These are phyloP conservation scores for Macrophomina pseudophaseolina DNA, from an alignment of 2,329 filamentous ascomycete genomes.

Conservation along the genomic window DNA sequence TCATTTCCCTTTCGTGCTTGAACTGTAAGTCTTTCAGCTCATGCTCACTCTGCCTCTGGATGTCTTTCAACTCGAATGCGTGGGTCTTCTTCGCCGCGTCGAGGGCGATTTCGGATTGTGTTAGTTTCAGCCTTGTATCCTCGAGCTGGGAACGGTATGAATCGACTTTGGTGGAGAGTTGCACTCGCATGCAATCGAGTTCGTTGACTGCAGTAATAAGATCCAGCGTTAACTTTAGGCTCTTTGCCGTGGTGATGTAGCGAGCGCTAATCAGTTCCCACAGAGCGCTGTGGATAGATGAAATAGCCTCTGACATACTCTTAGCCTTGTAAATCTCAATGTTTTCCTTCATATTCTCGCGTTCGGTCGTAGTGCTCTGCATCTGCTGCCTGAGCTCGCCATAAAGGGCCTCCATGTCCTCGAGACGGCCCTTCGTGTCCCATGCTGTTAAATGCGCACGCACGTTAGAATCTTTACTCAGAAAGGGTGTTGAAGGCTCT, in stretches of 20 bases:
- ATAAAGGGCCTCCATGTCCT: constrained; percentile 77
- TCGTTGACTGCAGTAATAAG: constrained; percentile 55
- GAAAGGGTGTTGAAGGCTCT: constrained; percentile 50
- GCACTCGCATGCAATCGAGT: constrained; percentile 58
- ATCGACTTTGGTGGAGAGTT: constrained; percentile 59
- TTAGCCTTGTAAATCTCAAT: constrained; percentile 75
- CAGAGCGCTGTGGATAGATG: constrained; percentile 15
- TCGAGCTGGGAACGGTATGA: constrained; percentile 72
- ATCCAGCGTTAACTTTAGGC: constrained; percentile 28
- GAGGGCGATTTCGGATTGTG: constrained; percentile 53
- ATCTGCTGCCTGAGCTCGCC: constrained; percentile 74
- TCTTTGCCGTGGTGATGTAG: constrained; percentile 23
- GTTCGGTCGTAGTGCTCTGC: constrained; percentile 69
- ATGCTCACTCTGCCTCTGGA: constrained; percentile 59
- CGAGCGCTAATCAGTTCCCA: constrained; percentile 15
- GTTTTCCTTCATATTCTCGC: constrained; percentile 73
- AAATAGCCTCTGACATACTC: constrained; percentile 59
- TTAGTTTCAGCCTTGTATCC: constrained; percentile 59
- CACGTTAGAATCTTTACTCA: constrained; percentile 75
- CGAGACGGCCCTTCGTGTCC: constrained; percentile 79
- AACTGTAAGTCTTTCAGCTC: constrained; percentile 62
- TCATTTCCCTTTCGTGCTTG: constrained; percentile 61
- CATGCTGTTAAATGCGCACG: constrained; percentile 66
- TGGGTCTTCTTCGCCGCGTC: constrained; percentile 59
- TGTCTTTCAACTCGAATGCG: constrained; percentile 58